Evolutionary conservation across 2,329 filamentous ascomycete species (phyloP).

Genomic region (Cladosporium austrohemisphaericum): DNA sequence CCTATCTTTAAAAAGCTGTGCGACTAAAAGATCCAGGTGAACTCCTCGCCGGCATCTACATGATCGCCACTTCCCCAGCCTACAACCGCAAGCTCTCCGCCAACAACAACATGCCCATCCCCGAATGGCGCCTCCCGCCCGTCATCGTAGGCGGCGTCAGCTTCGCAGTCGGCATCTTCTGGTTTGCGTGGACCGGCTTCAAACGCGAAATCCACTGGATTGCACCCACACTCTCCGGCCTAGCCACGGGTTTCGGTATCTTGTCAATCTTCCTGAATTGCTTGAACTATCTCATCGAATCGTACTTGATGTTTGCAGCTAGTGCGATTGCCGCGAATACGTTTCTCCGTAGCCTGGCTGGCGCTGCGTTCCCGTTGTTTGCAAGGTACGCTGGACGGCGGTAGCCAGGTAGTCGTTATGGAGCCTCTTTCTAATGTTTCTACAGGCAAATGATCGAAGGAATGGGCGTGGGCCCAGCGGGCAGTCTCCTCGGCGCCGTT

Average conservation of each 20-base stretch:
- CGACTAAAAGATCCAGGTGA: too few relatives aligned
- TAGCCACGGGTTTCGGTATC: conserved; percentile 56
- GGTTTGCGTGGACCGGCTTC: conserved; percentile 34
- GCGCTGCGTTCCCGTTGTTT: conserved; percentile 53
- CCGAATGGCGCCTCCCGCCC: conserved; percentile 56
- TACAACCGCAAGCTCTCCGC: conserved; percentile 36
- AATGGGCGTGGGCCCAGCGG: conserved; percentile 49
- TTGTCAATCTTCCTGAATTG: conserved; percentile 55
- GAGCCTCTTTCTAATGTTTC: neutral
- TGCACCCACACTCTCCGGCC: conserved; percentile 40
- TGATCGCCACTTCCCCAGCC: conserved; percentile 26
- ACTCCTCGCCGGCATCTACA: conserved; percentile 26
- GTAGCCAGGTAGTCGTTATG: too few relatives aligned
- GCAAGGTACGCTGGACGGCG: conserved; percentile 31
- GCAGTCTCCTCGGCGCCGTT: conserved; percentile 44
- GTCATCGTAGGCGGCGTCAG: conserved; percentile 50
- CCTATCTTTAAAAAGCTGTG: conserved; percentile 7
- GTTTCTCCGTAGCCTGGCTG: conserved; percentile 49
- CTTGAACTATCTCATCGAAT: conserved; percentile 58
- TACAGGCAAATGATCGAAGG: conserved; percentile 28
- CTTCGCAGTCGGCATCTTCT: conserved; percentile 32
- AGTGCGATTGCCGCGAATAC: conserved; percentile 55
- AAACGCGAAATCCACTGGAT: conserved; percentile 38
- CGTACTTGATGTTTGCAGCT: conserved; percentile 54
- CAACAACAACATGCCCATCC: conserved; percentile 50